Conservation (phyloP, 2,329 filamentous ascomycete genomes). For the Fusarium caatingaense region DNA sequence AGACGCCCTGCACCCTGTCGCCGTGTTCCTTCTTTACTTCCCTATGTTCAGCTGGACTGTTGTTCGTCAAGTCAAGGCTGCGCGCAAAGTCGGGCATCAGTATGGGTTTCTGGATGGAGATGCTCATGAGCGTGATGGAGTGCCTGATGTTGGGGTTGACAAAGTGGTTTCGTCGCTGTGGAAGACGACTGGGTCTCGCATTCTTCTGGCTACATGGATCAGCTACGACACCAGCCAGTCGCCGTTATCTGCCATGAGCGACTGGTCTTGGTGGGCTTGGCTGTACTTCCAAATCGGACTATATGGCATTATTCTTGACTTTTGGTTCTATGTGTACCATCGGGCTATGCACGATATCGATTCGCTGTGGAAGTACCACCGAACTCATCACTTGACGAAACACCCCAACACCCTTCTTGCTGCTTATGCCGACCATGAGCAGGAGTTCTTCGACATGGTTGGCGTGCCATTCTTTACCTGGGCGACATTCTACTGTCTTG, state of each 20-base stretch:
- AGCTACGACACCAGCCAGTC: conserved; percentile 12
- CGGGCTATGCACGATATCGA: conserved; percentile 36
- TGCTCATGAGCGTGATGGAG: conserved; percentile 20
- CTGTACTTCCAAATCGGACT: conserved; percentile 26
- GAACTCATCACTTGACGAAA: conserved; percentile 32
- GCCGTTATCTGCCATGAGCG: conserved; percentile 7
- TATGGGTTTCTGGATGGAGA: conserved; percentile 23
- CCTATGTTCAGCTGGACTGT: conserved; percentile 11
- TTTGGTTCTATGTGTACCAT: conserved; percentile 34
- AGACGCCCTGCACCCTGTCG: conserved; percentile 3
- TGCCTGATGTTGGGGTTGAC: conserved; percentile 24
- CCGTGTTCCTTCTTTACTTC: conserved; percentile 20
- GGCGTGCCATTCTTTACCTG: conserved; percentile 26
- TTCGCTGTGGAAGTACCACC: conserved; percentile 28
- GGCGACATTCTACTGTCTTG: conserved; percentile 12
- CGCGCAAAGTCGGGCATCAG: conserved; percentile 12
- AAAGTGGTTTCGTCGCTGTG: conserved; percentile 16
- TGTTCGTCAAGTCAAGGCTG: conserved; percentile 5
- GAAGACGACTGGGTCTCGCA: conserved; percentile 11
- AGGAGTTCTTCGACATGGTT: conserved; percentile 37
- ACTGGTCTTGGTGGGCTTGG: conserved; percentile 18
- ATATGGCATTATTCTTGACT: conserved; percentile 30
- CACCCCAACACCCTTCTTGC: conserved; percentile 27
- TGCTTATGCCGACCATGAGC: conserved; percentile 31
- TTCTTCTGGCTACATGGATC: conserved; percentile 14